A percentile compares a stretch with the other conserved stretches of the same genome.
Evolutionary conservation across 2,329 filamentous ascomycete genomes (phyloP).

Genomic region (Exophiala xenobiotica): DNA sequence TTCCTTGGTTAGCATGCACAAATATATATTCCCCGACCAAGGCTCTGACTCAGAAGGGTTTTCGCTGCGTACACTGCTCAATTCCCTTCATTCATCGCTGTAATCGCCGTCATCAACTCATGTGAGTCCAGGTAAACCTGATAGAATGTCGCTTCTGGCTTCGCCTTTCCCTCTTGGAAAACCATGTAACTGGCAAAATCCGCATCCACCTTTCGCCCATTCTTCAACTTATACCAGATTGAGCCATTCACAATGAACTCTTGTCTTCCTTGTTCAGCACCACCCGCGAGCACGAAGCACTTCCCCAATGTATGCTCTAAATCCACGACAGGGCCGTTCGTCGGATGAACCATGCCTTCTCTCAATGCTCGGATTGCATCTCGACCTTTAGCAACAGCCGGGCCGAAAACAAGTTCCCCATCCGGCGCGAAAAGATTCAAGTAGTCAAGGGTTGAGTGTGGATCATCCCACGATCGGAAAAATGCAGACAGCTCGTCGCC

Average conservation of each 20-base stretch:
- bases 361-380: conserved; percentile 21
- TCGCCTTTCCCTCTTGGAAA: conserved; percentile 10
- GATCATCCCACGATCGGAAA: conserved; percentile 23
- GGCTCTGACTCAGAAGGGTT: too few relatives aligned
- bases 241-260: conserved; percentile 23
- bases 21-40: too few relatives aligned
- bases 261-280: conserved; percentile 10
- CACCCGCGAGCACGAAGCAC: conserved; percentile 19
- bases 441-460: conserved; percentile 12
- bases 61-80: too few relatives aligned
- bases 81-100: conserved; percentile 22
- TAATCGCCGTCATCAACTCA: conserved; percentile 21
- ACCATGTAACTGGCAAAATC: conserved; percentile 21
- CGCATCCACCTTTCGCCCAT: conserved; percentile 17
- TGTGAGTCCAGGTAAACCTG: conserved; percentile 19
- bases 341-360: conserved; percentile 21
- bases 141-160: conserved; percentile 17
- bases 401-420: conserved; percentile 17
- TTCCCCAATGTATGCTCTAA: conserved; percentile 22
- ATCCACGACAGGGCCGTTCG: conserved; percentile 21
- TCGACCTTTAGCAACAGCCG: conserved; percentile 11
- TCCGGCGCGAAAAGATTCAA: conserved; percentile 18
- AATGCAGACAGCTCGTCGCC: conserved; percentile 18
- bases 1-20: too few relatives aligned
- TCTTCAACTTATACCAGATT: conserved; percentile 23